These are phyloP conservation scores for Yamadazyma sp. DNA, from an alignment of 1,139 yeast species.

Conservation along the genomic window DNA sequence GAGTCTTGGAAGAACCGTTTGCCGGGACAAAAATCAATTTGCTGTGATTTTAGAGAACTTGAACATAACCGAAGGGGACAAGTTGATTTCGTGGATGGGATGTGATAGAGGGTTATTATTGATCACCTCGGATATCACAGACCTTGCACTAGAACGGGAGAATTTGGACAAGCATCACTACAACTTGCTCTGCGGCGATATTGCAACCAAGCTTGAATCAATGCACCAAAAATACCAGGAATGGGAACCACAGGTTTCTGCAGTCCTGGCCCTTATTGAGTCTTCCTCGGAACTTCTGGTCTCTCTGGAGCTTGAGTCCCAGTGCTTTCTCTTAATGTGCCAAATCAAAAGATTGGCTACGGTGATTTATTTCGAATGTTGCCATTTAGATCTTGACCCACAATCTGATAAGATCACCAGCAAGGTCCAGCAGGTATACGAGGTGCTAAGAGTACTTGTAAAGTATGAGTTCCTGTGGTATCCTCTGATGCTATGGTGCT, in stretches of 20 bases:
- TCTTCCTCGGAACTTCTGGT: too few relatives aligned
- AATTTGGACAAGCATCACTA: background rate
- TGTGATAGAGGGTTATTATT: background rate
- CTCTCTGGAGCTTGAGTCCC: too few relatives aligned
- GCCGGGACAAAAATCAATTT: background rate
- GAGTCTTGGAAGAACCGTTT: slow-evolving; percentile 1
- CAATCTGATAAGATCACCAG: background rate
- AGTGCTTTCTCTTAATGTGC: background rate
- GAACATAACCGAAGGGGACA: background rate
- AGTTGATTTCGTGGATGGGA: slow-evolving; percentile 2
- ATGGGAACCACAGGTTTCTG: background rate
- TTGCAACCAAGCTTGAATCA: background rate
- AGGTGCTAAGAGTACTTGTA: background rate
- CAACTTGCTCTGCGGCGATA: background rate
- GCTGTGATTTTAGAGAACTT: background rate
- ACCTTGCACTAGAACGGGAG: background rate
- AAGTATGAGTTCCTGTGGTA: background rate
- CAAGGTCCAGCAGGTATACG: background rate
- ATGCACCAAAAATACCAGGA: background rate
- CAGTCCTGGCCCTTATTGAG: background rate
- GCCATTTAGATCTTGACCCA: background rate
- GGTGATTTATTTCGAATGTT: background rate
- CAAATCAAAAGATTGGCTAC: background rate
- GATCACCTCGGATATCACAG: background rate
- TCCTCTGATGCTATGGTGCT: background rate